Conservation (phyloP, 2,329 filamentous ascomycete species). For the Monilinia vaccinii-corymbosi region DNA sequence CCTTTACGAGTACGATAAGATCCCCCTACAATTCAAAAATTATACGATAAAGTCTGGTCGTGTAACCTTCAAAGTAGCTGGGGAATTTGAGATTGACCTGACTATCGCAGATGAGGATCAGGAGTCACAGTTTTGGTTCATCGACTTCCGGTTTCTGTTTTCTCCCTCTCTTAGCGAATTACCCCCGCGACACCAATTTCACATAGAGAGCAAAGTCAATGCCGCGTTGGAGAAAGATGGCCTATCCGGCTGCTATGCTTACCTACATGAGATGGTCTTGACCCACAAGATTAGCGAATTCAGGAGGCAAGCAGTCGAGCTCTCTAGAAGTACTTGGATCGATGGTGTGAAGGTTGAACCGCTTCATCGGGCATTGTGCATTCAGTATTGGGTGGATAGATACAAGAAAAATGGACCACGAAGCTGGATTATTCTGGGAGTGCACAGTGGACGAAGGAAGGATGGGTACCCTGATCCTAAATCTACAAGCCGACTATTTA, state of each 20-base stretch:
- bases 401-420: constrained; percentile 51
- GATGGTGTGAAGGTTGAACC: constrained; percentile 69
- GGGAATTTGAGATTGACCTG: constrained; percentile 88
- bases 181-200: constrained; percentile 51
- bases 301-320: constrained; percentile 62
- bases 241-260: constrained; percentile 71
- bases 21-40: constrained; percentile 65
- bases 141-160: constrained; percentile 83
- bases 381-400: constrained; percentile 82
- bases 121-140: constrained; percentile 81
- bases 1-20: constrained; percentile 68
- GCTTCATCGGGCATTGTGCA: constrained; percentile 69
- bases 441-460: constrained; percentile 54
- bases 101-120: constrained; percentile 82
- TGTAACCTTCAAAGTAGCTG: constrained; percentile 73
- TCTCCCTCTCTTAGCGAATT: constrained; percentile 55
- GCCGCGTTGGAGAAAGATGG: constrained; percentile 59
- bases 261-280: constrained; percentile 78
- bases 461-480: constrained; percentile 35
- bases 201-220: constrained; percentile 66
- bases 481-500: constrained; percentile 45
- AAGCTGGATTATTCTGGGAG: constrained; percentile 85
- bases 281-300: constrained; percentile 86
- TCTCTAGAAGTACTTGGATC: constrained; percentile 66
- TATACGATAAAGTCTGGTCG: constrained; percentile 79